Base-by-base conservation (phyloP, 2,329 filamentous ascomycete genomes). In the Calycina herbarum region DNA sequence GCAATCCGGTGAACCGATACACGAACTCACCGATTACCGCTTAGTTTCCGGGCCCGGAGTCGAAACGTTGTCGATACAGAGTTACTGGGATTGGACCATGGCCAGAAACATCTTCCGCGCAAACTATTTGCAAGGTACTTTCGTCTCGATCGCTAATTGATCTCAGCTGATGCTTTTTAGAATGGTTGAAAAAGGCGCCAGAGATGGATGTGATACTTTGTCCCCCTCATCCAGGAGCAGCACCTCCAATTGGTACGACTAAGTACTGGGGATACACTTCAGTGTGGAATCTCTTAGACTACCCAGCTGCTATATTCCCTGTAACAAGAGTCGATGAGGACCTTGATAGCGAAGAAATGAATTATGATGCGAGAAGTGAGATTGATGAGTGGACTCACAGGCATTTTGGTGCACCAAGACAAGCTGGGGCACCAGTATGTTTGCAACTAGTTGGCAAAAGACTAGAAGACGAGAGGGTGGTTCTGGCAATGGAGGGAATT, bases 171-270 rank as follows among this genome's bases (percentile, higher is more conserved):
- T 38, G 20, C 6, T 35, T 59, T 24, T 7, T 13, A 59, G 57
- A 59, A 38, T 59, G 57, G 57, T 27, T 38, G 15, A 40, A 59
- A 6, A 40, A 24, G 2, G 57, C 57, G 64, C 35, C 57, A 61
- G 13, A 45, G 59, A 45, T 71, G 3, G 69, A 71, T 51, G 61
- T 68, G 17, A 71, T 90, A 20, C 77, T 90, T 1, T 87, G 83
- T 61, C 87, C 87, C 0, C 82, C 81, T 0, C 82, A 82, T 0
- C 83, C 85, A 1, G 81, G 82, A 2, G 79, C 79, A 2, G 84
- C 84, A 20, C 83, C 80, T 77, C 81, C 61, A 79, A 77, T 62
- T 69, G 75, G 51, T 69, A 85, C 63, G 76, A 85, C 67, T 78
- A 77, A 64, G 69, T 88, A 73, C 78, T 90, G 87, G 86, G 81